Percentiles rank a stretch among this genome's conserved stretches.
phyloP scores from a whole-genome alignment of 2,329 filamentous ascomycete species.

The Fusarium sp. region DNA sequence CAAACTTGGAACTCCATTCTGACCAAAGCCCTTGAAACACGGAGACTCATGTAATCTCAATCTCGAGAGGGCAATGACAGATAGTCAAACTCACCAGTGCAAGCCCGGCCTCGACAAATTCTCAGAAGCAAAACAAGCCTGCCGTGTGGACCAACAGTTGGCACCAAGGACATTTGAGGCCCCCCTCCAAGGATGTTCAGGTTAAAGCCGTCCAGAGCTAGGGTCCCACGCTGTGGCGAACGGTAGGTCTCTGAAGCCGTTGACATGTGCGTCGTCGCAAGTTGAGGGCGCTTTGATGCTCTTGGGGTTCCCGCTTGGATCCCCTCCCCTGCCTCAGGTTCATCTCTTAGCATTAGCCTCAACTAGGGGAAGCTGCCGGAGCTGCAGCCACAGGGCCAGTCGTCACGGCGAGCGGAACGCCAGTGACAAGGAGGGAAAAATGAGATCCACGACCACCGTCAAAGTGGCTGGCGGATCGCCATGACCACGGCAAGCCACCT shows the following conservation, averaged over 20 bases:
- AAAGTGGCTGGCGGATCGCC: conserved; percentile 40
- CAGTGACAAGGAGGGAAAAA: conserved; percentile 32
- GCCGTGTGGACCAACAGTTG: conserved; percentile 3
- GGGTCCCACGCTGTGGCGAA: conserved; percentile 36
- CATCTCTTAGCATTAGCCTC: conserved; percentile 14
- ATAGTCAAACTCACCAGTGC: not conserved
- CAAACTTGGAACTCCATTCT: not conserved
- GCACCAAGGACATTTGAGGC: not conserved
- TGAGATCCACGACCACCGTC: conserved; percentile 34
- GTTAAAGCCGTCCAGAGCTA: conserved; percentile 12
- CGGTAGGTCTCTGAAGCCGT: conserved; percentile 37
- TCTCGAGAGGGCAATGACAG: not conserved
- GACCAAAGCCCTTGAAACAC: not conserved
- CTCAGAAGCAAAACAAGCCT: conserved; percentile 2
- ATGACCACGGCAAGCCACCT: conserved; percentile 31
- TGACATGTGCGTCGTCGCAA: conserved; percentile 28
- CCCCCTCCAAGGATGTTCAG: not conserved
- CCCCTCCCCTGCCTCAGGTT: conserved; percentile 22
- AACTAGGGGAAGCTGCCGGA: conserved; percentile 40
- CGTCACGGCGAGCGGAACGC: conserved; percentile 33
- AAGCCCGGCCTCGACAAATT: not conserved
- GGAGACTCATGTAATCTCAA: not conserved
- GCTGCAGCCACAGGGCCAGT: conserved; percentile 36
- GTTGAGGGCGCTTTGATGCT: conserved; percentile 14
- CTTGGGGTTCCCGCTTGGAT: conserved; percentile 26